Evolutionary conservation across 2,329 filamentous ascomycete species (phyloP), one percentile per base, ranked within the genome.

Genomic region (Zymoseptoria passerinii): DNA sequence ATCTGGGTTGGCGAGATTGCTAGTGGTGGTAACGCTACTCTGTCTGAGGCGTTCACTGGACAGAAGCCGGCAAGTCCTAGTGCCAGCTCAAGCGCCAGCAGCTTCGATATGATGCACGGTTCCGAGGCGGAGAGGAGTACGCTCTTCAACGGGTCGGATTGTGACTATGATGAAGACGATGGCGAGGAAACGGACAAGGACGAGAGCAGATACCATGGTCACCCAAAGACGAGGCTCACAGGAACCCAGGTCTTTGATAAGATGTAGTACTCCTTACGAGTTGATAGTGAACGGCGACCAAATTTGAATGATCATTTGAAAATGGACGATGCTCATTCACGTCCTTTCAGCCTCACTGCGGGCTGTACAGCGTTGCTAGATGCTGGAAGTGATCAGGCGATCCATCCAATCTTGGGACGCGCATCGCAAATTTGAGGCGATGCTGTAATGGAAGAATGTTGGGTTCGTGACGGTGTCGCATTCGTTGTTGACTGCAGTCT

Each of bases 51-150:
- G 53, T 70, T 67, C 59, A 61, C 63, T 2, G 67, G 66, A 10
- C 68, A 66, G 8, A 68, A 68, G 65, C 50, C 69, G 64, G 28
- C 58, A 2, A 66, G 63, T 52, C 67, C 66, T 6, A 63, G 60
- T 52, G 64, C 65, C 9, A 69, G 67, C 55, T 67, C 67, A 51
- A 69, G 65, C 29, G 70, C 58, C 65, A 74, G 67, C 35, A 77
- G 75, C 61, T 79, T 78, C 52, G 76, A 78, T 61, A 65, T 77
- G 61, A 72, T 79, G 72, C 74, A 74, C 19, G 74, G 73, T 3
- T 73, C 75, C 0, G 77, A 78, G 63, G 74, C 74, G 0, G 75
- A 78, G 53, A 66, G 62, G 60, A 70, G 67, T 44, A 63, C 59
- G 8, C 40, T 70, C 13, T 65, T 63, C 51, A 60, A 61, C 35